phyloP scores from a whole-genome alignment of 176 grass and related monocot species.

The maize (Zea mays) region DNA sequence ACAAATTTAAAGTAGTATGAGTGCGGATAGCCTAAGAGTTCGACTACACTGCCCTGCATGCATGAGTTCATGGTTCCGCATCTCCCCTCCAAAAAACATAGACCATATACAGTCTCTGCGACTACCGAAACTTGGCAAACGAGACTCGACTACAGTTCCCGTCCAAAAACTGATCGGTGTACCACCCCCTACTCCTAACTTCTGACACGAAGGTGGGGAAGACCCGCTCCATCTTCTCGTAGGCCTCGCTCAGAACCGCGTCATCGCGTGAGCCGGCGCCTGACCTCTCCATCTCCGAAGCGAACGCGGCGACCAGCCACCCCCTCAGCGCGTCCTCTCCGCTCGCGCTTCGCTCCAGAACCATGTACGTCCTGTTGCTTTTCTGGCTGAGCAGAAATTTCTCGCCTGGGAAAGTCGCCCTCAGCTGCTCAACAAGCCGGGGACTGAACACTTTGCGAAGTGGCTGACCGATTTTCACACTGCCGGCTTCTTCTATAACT shows the following conservation, averaged over 20 bases:
- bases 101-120: not conserved
- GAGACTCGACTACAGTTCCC: slow-evolving; percentile 66
- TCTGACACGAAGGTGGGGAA: slow-evolving; percentile 67
- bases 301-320: slow-evolving; percentile 82
- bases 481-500: slow-evolving; percentile 73
- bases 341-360: slow-evolving; percentile 68
- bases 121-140: slow-evolving; percentile 32
- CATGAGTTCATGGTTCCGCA: not conserved
- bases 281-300: slow-evolving; percentile 64
- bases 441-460: slow-evolving; percentile 46
- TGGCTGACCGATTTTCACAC: slow-evolving; percentile 70
- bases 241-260: slow-evolving; percentile 48
- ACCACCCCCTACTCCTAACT: slow-evolving; percentile 75
- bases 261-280: slow-evolving; percentile 27
- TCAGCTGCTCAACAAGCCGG: slow-evolving; percentile 41
- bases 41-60: not conserved
- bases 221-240: slow-evolving; percentile 60
- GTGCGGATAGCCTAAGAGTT: not conserved
- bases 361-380: slow-evolving; percentile 54
- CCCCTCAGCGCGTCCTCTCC: slow-evolving; percentile 84
- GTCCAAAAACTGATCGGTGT: slow-evolving; percentile 89
- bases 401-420: slow-evolving; percentile 60
- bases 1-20: too few species aligned
- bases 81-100: slow-evolving; percentile 1
- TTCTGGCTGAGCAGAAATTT: slow-evolving; percentile 67